Conservation (phyloP, 2,329 filamentous ascomycete genomes). For the Xylariaceae sp. region DNA sequence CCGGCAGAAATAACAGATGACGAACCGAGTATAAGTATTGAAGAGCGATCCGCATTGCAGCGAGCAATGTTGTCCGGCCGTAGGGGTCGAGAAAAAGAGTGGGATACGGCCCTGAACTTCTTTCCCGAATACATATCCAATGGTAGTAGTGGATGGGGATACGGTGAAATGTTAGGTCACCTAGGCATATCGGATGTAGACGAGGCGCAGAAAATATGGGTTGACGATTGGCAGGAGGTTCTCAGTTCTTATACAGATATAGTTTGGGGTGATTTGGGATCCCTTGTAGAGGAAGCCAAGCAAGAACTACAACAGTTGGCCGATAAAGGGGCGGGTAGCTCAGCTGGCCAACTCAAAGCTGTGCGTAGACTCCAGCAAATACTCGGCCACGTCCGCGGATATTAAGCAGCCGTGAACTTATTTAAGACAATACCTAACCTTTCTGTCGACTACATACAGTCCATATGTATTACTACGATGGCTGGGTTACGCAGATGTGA, state of each 20-base stretch:
- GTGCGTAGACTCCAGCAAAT: slow-evolving; percentile 36
- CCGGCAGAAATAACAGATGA: slow-evolving; percentile 16
- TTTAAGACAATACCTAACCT: too few species aligned
- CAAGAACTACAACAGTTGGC: slow-evolving; percentile 47
- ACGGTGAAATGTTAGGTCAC: slow-evolving; percentile 23
- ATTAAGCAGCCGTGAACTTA: slow-evolving; percentile 4
- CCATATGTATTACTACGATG: too few species aligned
- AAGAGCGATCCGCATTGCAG: slow-evolving; percentile 17
- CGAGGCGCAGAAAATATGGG: slow-evolving; percentile 42
- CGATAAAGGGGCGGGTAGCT: slow-evolving; percentile 8
- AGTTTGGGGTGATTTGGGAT: slow-evolving; percentile 62
- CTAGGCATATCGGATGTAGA: slow-evolving; percentile 35
- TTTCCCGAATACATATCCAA: slow-evolving; percentile 38
- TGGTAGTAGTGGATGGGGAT: slow-evolving; percentile 5
- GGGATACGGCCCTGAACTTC: slow-evolving; percentile 48
- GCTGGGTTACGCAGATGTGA: too few species aligned
- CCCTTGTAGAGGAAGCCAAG: slow-evolving; percentile 52
- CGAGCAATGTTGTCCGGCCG: slow-evolving; percentile 21
- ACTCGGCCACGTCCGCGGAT: slow-evolving; percentile 34
- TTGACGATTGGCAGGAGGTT: slow-evolving; percentile 52
- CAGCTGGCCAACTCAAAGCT: slow-evolving; percentile 26
- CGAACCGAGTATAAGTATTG: slow-evolving; percentile 9
- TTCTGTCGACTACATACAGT: too few species aligned
- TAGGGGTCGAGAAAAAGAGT: slow-evolving; percentile 20
- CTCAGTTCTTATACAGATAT: slow-evolving; percentile 57